Evolutionary conservation across 2,329 filamentous ascomycete genomes (phyloP), one percentile per base, ranked within the genome.

Genomic region (Xylaria arbuscula): DNA sequence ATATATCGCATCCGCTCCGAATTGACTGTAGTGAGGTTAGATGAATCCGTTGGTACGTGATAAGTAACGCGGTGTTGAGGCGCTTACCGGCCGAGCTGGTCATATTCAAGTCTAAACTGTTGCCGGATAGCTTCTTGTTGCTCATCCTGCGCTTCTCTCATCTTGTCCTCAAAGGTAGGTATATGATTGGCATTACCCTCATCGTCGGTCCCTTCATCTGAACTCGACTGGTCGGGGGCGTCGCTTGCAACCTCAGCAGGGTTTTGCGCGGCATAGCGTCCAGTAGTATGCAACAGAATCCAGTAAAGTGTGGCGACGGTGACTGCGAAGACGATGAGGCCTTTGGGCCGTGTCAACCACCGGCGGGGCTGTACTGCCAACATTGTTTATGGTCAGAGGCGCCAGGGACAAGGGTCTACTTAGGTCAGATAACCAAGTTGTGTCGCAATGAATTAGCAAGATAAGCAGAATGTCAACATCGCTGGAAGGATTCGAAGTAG

Each of bases 1-100:
- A 73, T 87, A 89, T n/a, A 89, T 82, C 9, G 83, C 81, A 65
- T 86, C 84, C 15, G 84, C 84, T 28, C 80, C 81, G 17, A 81
- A 79, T 68, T 83, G 74, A 45, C 83, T 87, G 71, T 68, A 54
- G 32, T 28, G 38, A 2, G 10, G 65, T 76, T 74, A 78, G 72
- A 70, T 11, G 19, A 22, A 51, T 78, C 38, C n/a, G 74, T 71
- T 78, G 47, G 13, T 1, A 24, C 9, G n/a, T 36, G 40, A 11
- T 7, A 47, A 53, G 10, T 11, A n/a, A 38, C 11, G 19, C 17
- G 58, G 22, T 32, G 58, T 4, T 17, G 42, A 17, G 8, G 36
- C 53, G 76, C 79, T 76, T 78, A 81, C 80, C 73, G 74, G 66
- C 76, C 77, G 9, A 81, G 76, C 42, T 73, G 71, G 10, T 77